Evolutionary conservation across 2,329 filamentous ascomycete genomes (phyloP).

Genomic region (Thermomyces lanuginosus): DNA sequence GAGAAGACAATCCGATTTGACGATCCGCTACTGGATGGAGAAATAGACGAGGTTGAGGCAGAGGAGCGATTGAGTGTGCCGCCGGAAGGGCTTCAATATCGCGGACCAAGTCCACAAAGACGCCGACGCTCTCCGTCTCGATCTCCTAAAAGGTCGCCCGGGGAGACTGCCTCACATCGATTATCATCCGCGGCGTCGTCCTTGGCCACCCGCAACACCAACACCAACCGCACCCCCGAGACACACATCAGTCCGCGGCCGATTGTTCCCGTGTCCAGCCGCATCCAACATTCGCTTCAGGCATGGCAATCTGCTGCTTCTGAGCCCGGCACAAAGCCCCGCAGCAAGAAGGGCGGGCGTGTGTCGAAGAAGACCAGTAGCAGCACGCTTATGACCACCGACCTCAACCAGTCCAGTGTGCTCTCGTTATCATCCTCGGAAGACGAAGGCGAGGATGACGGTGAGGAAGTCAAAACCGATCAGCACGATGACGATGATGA

Average conservation of each 20-base stretch:
- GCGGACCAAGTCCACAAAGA: too few species aligned
- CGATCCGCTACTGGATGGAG: not conserved
- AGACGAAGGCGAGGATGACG: constrained; percentile 23
- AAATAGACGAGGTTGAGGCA: constrained; percentile 7
- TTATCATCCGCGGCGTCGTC: constrained; percentile 4
- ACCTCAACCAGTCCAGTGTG: constrained; percentile 30
- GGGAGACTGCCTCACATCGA: too few species aligned
- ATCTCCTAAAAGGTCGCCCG: too few species aligned
- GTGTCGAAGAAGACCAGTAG: constrained; percentile 24
- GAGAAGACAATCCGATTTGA: constrained; percentile 16
- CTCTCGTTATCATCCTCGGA: constrained; percentile 36
- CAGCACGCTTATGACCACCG: constrained; percentile 20
- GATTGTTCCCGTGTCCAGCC: constrained; percentile 6
- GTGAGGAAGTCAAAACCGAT: too few species aligned
- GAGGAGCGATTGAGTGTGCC: too few species aligned
- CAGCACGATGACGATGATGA: too few species aligned
- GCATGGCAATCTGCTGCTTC: constrained; percentile 9
- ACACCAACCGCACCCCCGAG: constrained; percentile 12
- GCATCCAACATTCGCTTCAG: constrained; percentile 8
- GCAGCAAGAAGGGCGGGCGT: constrained; percentile 7
- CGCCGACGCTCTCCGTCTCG: too few species aligned
- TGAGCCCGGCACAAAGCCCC: constrained; percentile 3
- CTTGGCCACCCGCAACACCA: constrained; percentile 10
- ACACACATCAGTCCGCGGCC: constrained; percentile 12
- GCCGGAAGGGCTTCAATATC: too few species aligned